Evolutionary conservation across 352 stramenopile genomes (phyloP).

Genomic region (Pilasporangium apinafurcum): DNA sequence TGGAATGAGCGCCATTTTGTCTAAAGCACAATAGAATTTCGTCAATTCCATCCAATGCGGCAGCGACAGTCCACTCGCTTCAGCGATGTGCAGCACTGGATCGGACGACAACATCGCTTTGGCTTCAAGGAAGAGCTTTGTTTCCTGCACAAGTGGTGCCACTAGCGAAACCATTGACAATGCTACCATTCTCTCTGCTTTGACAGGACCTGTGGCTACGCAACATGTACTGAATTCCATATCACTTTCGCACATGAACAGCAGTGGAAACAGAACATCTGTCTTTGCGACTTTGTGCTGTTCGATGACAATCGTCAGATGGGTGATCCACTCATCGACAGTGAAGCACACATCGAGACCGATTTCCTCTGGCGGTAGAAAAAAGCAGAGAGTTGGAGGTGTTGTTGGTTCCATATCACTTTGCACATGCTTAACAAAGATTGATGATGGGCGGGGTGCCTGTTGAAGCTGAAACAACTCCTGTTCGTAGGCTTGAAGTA

Average conservation of each 20-base stretch:
- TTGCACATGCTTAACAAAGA: not conserved
- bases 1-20: constrained; percentile 41
- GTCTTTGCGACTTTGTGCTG: constrained; percentile 4
- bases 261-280: constrained; percentile 43
- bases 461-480: constrained; percentile 8
- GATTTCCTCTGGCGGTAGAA: constrained; percentile 40
- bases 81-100: constrained; percentile 17
- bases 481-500: constrained; percentile 25
- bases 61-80: constrained; percentile 31
- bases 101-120: constrained; percentile 36
- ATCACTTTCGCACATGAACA: constrained; percentile 59
- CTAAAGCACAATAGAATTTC: constrained; percentile 50
- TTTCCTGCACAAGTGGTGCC: constrained; percentile 57
- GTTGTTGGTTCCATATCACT: constrained; percentile 22
- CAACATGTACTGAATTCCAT: constrained; percentile 12
- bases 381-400: constrained; percentile 58
- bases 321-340: constrained; percentile 35
- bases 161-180: constrained; percentile 46
- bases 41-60: constrained; percentile 46
- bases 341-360: constrained; percentile 23
- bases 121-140: constrained; percentile 52
- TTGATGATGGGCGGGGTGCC: not conserved
- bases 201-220: constrained; percentile 10
- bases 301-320: constrained; percentile 30
- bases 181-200: constrained; percentile 20